Conservation (phyloP, 1,284 basidiomycete genomes). For the Malassezia japonica region DNA sequence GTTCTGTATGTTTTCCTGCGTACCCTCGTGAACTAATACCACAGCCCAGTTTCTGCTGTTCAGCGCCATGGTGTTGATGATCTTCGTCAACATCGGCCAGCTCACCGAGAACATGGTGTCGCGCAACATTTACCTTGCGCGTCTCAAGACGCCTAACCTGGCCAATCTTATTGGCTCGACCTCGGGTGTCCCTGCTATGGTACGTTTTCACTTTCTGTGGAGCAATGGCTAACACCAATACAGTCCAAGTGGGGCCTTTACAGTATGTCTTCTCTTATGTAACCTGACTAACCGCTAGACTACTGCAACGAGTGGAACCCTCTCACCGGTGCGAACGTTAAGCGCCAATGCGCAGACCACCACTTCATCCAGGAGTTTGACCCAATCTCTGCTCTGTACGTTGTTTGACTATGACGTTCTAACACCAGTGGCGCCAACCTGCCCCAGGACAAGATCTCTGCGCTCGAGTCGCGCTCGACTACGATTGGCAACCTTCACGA, state of each 20-base stretch:
- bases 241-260: conserved; percentile 37
- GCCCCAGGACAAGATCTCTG: neutral
- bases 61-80: conserved; percentile 32
- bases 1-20: conserved; percentile 19
- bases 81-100: conserved; percentile 43
- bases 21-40: neutral
- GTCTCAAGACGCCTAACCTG: neutral
- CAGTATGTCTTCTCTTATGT: conserved; percentile 10
- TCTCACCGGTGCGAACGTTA: too few species aligned
- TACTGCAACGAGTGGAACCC: too few species aligned
- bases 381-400: conserved; percentile 19
- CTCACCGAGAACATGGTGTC: conserved; percentile 43
- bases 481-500: neutral
- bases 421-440: neutral
- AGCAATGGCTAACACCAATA: neutral
- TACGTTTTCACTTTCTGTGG: too few species aligned
- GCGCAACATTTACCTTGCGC: conserved; percentile 28
- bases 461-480: too few species aligned
- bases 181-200: neutral
- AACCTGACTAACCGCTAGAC: neutral
- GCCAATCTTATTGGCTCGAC: neutral
- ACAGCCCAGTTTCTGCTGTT: conserved; percentile 41
- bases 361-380: conserved; percentile 30
- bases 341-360: too few species aligned
- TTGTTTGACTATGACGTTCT: neutral